Conservation (phyloP, 192 early-diverging fungal genomes). For the Oehlia diaphana region DNA sequence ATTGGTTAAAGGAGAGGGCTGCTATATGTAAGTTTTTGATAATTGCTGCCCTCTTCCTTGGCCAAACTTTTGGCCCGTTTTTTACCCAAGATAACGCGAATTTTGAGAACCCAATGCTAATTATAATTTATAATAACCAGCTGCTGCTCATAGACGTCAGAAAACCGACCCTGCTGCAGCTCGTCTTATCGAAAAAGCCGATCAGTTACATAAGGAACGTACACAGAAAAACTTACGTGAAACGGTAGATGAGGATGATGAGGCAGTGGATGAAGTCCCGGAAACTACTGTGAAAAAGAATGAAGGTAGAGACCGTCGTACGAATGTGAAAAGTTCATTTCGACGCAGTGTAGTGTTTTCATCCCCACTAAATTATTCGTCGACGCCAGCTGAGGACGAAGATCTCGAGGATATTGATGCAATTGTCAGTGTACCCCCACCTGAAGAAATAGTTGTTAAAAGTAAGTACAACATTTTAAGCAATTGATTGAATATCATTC, state of each 20-base stretch:
- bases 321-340: not conserved
- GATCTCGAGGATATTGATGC: constrained; percentile 27
- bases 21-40: constrained; percentile 29
- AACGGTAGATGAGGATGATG: not conserved
- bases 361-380: constrained; percentile 9
- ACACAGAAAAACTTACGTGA: constrained; percentile 20
- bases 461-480: not conserved
- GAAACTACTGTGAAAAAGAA: not conserved
- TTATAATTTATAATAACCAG: not conserved
- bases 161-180: constrained; percentile 29
- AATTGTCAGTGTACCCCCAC: constrained; percentile 20
- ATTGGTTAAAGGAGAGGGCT: constrained; percentile 31
- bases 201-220: constrained; percentile 31
- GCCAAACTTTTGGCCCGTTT: not conserved
- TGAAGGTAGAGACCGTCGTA: constrained; percentile 1
- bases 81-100: not conserved
- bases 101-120: not conserved
- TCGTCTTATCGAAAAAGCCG: constrained; percentile 31
- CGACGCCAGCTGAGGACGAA: not conserved
- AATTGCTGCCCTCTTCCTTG: not conserved
- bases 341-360: constrained; percentile 14
- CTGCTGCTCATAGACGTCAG: constrained; percentile 31
- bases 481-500: not conserved
- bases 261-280: not conserved
- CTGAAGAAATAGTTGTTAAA: constrained; percentile 30